Conservation (phyloP, 352 stramenopile genomes). For the Elongisporangium undulatum region DNA sequence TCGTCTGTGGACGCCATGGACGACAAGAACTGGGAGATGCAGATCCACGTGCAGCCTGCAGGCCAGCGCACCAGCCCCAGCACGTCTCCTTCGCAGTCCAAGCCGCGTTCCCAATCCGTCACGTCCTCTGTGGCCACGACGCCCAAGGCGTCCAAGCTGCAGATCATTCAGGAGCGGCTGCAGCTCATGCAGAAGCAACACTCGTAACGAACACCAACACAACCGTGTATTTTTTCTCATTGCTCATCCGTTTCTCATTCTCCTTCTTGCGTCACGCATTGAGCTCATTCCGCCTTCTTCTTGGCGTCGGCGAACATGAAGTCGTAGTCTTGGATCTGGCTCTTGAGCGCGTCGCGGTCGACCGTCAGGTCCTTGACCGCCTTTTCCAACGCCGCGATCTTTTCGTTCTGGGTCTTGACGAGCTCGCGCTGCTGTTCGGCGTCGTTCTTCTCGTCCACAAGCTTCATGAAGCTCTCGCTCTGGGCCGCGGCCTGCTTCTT, state of each 20-base stretch:
- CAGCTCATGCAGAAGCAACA: conserved; percentile 38
- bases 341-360: conserved; percentile 70
- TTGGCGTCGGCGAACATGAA: conserved; percentile 88
- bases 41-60: conserved; percentile 46
- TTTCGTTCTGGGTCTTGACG: conserved; percentile 33
- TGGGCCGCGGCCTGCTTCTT: conserved; percentile 80
- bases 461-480: conserved; percentile 76
- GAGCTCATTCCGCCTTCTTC: conserved; percentile 77
- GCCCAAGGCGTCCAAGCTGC: conserved; percentile 24
- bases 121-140: conserved; percentile 18
- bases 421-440: conserved; percentile 44
- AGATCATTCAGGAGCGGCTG: conserved; percentile 61
- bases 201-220: background rate
- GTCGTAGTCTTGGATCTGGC: conserved; percentile 84
- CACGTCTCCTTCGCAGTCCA: background rate
- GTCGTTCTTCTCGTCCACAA: conserved; percentile 72
- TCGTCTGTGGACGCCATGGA: conserved; percentile 3
- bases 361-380: conserved; percentile 46
- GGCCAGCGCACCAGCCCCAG: conserved; percentile 1
- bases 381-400: conserved; percentile 35
- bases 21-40: conserved; percentile 51
- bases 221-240: background rate
- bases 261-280: conserved; percentile 2
- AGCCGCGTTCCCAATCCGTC: conserved; percentile 1
- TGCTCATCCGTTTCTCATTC: background rate